A percentile compares a stretch with the other conserved stretches of the same genome.
Evolutionary conservation across 192 early-diverging fungal species (phyloP).

Genomic region (Geranomyces michiganensis): DNA sequence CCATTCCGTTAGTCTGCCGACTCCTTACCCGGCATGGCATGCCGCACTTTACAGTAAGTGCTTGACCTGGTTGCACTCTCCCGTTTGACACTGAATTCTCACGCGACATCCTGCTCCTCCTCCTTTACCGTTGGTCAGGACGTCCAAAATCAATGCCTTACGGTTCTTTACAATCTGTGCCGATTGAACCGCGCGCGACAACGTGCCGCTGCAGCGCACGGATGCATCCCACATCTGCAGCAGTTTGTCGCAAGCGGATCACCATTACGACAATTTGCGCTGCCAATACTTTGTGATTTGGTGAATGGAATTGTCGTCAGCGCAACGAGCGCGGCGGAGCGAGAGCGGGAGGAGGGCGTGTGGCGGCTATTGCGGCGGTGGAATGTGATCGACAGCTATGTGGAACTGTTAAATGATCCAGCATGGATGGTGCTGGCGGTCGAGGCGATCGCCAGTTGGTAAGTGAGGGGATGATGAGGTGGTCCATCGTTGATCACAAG

Average conservation of each 20-base stretch:
- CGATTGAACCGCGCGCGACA: constrained; percentile 60
- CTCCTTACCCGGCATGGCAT: constrained; percentile 39
- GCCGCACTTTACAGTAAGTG: constrained; percentile 22
- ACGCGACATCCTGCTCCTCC: neutral
- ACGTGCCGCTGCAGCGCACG: constrained; percentile 56
- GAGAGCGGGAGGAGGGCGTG: neutral
- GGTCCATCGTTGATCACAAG: no score
- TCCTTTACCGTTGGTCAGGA: constrained; percentile 38
- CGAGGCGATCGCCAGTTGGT: constrained; percentile 63
- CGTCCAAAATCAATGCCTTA: constrained; percentile 60
- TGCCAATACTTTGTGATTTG: constrained; percentile 65
- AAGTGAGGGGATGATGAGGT: constrained; percentile 9
- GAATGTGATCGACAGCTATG: constrained; percentile 46
- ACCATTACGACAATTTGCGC: constrained; percentile 64
- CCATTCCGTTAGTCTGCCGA: constrained; percentile 52
- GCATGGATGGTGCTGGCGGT: constrained; percentile 65
- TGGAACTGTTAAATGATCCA: constrained; percentile 55
- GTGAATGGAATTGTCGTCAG: constrained; percentile 42
- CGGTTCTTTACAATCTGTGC: constrained; percentile 64
- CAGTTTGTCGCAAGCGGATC: constrained; percentile 43
- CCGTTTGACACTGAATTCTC: no score
- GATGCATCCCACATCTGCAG: constrained; percentile 61
- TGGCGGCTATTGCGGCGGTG: neutral
- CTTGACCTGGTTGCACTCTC: neutral
- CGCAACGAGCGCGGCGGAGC: constrained; percentile 6